Percentiles rank a stretch among this genome's conserved stretches.
Evolutionary conservation across 2,329 filamentous ascomycete genomes (phyloP).

Genomic region (Acrocalymma vagum): DNA sequence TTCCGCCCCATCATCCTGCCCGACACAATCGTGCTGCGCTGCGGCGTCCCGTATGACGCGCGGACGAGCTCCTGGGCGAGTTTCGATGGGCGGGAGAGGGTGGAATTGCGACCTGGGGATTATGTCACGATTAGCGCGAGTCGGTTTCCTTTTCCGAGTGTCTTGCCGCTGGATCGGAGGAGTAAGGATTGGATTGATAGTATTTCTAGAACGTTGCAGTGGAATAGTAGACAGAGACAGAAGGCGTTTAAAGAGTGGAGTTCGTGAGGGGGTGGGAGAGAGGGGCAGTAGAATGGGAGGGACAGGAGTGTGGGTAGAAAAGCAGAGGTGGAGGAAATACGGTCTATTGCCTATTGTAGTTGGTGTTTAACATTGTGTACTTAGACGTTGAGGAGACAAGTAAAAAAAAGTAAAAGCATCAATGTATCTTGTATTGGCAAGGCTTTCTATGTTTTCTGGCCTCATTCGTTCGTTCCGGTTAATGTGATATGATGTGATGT

Average conservation of each 20-base stretch:
- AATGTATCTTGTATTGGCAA: too few species aligned
- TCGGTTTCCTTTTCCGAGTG: conserved; percentile 80
- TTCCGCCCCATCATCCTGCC: conserved; percentile 97
- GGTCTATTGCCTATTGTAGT: too few species aligned
- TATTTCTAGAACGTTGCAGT: conserved; percentile 79
- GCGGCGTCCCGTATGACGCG: conserved; percentile 94
- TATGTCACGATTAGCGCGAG: conserved; percentile 87
- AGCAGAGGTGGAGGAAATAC: neutral
- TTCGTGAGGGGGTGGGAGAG: conserved; percentile 15
- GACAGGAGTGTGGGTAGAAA: neutral
- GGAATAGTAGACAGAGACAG: conserved; percentile 82
- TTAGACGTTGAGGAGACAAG: too few species aligned
- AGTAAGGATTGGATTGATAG: conserved; percentile 86
- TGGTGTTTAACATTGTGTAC: too few species aligned
- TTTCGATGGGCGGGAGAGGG: conserved; percentile 86
- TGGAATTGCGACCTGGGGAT: conserved; percentile 80
- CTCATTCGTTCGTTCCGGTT: too few species aligned
- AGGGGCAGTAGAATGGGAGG: too few species aligned
- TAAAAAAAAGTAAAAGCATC: too few species aligned
- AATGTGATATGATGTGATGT: too few species aligned
- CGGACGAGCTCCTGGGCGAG: conserved; percentile 94
- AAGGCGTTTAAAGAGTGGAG: conserved; percentile 59
- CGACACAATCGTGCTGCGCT: conserved; percentile 90
- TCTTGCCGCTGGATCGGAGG: conserved; percentile 72
- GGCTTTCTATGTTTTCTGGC: too few species aligned